Conservation (phyloP, 768 basidiomycete genomes). For the Phallus indusiatus region DNA sequence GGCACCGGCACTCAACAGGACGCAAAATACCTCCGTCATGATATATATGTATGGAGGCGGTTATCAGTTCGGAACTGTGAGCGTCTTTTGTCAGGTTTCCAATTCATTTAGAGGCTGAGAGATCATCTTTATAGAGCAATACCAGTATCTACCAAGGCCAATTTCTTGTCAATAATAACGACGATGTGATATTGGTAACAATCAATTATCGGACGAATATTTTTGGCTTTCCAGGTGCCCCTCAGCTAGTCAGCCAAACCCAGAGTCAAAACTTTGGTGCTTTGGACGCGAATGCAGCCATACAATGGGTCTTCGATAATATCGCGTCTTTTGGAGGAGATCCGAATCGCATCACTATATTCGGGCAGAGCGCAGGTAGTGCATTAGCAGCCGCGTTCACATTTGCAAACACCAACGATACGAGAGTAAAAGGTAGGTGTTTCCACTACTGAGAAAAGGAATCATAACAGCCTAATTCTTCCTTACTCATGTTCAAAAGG, state of each 20-base stretch:
- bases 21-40: no score
- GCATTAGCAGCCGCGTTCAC: background rate
- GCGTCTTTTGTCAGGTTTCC: no score
- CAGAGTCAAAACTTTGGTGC: slow-evolving; percentile 38
- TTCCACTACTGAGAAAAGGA: background rate
- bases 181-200: background rate
- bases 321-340: slow-evolving; percentile 31
- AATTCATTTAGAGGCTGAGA: no score
- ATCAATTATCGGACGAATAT: slow-evolving; percentile 46
- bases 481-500: background rate
- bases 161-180: no score
- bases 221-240: slow-evolving; percentile 38
- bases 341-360: slow-evolving; percentile 29
- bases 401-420: background rate
- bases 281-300: slow-evolving; percentile 42
- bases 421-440: background rate
- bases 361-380: background rate
- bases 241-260: slow-evolving; percentile 19
- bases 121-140: no score
- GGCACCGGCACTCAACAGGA: no score
- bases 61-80: no score
- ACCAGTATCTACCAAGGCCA: no score
- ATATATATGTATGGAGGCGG: no score
- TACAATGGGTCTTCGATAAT: slow-evolving; percentile 28
- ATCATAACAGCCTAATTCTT: no score